A percentile compares a stretch with the other conserved stretches of the same genome.
phyloP scores from a whole-genome alignment of 805 yeast genomes.

The Pichia manshurica region DNA sequence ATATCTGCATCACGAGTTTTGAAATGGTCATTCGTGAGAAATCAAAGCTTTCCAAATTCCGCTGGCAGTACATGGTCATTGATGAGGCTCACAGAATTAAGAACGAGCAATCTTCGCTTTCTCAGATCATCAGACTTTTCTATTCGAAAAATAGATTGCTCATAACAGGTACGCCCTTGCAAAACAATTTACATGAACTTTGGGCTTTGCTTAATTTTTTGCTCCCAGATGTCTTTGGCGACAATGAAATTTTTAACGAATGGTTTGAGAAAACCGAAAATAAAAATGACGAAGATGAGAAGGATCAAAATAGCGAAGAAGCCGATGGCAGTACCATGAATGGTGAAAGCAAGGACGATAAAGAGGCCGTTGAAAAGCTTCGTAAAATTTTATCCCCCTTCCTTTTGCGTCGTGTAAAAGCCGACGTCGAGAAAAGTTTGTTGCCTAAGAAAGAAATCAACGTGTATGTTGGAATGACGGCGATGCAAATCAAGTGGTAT shows the following conservation, averaged over 20 bases:
- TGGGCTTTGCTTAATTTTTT: constrained; percentile 93
- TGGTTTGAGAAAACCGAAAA: constrained; percentile 68
- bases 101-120: constrained; percentile 85
- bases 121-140: constrained; percentile 87
- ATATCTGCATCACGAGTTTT: constrained; percentile 84
- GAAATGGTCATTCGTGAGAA: constrained; percentile 93
- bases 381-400: constrained; percentile 88
- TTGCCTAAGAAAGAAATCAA: constrained; percentile 88
- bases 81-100: constrained; percentile 98
- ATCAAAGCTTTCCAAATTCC: constrained; percentile 66
- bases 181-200: constrained; percentile 88
- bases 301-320: constrained; percentile 47
- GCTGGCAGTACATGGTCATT: constrained; percentile 90
- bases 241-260: constrained; percentile 81
- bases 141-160: constrained; percentile 78
- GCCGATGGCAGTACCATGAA: constrained; percentile 32
- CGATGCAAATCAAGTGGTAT: constrained; percentile 93
- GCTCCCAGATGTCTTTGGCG: constrained; percentile 92
- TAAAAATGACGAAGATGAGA: constrained; percentile 78
- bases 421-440: constrained; percentile 88
- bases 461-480: constrained; percentile 89
- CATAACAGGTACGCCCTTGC: constrained; percentile 95
- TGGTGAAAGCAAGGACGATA: too few species aligned
- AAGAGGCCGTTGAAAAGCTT: constrained; percentile 84
- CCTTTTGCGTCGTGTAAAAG: constrained; percentile 78